Evolutionary conservation across 495 filamentous ascomycete species (phyloP).

Genomic region (Corynascus novoguineensis): DNA sequence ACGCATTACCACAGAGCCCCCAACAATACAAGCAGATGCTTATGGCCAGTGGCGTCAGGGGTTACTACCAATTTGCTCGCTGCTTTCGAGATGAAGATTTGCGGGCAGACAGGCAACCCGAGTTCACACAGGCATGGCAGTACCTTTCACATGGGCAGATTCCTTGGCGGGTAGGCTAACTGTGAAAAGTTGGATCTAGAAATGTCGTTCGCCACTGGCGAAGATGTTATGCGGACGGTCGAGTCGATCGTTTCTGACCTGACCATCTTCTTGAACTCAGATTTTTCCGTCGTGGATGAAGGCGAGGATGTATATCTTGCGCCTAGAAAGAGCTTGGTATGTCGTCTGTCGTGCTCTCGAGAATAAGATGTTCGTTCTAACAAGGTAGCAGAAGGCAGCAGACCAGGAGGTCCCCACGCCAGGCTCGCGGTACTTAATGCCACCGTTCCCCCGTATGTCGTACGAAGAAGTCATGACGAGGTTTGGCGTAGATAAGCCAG

Average conservation of each 20-base stretch:
- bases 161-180: constrained; percentile 9
- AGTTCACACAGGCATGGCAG: constrained; percentile 78
- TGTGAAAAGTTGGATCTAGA: constrained; percentile 73
- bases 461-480: constrained; percentile 74
- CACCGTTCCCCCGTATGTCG: constrained; percentile 41
- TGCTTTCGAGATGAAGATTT: constrained; percentile 97
- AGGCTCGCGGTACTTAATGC: constrained; percentile 12
- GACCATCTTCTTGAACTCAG: constrained; percentile 44
- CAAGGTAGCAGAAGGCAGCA: background rate
- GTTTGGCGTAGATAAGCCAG: constrained; percentile 90
- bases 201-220: constrained; percentile 72
- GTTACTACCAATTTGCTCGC: constrained; percentile 87
- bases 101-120: constrained; percentile 87
- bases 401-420: background rate
- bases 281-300: constrained; percentile 20
- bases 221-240: constrained; percentile 66
- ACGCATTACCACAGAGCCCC: constrained; percentile 91
- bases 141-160: background rate
- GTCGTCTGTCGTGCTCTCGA: background rate
- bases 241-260: constrained; percentile 59
- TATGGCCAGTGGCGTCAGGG: constrained; percentile 78
- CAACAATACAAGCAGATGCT: constrained; percentile 99
- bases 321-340: constrained; percentile 14
- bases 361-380: background rate
- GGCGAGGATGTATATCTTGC: constrained; percentile 26